Evolutionary conservation across 352 stramenopile species (phyloP).

Genomic region (Globisporangium ultimum): DNA sequence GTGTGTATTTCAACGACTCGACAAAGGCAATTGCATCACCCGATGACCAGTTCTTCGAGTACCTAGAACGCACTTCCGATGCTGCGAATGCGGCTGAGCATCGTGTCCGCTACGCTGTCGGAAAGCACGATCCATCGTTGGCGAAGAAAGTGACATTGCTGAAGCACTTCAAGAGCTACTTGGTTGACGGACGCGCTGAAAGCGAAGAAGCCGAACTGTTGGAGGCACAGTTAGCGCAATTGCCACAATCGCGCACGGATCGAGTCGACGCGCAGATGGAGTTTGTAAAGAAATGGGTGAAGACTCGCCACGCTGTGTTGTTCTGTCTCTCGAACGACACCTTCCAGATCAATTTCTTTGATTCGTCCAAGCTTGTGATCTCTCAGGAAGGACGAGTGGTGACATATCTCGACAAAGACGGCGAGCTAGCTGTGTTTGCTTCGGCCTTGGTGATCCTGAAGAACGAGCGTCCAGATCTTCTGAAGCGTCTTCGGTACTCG

Average conservation of each 20-base stretch:
- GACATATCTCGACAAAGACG: slow-evolving; percentile 87
- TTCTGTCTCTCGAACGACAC: slow-evolving; percentile 97
- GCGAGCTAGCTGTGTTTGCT: slow-evolving; percentile 48
- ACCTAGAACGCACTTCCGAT: slow-evolving; percentile 89
- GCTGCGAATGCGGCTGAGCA: slow-evolving; percentile 27
- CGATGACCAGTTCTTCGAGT: slow-evolving; percentile 90
- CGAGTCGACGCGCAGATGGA: slow-evolving; percentile 57
- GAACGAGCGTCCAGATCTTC: slow-evolving; percentile 55
- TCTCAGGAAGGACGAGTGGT: slow-evolving; percentile 86
- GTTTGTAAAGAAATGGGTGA: slow-evolving; percentile 98
- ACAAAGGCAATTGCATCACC: slow-evolving; percentile 96
- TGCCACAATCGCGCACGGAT: slow-evolving; percentile 17
- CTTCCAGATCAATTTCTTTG: slow-evolving; percentile 96
- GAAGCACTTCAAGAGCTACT: slow-evolving; percentile 97
- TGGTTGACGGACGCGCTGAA: slow-evolving; percentile 84
- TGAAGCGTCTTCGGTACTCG: slow-evolving; percentile 88
- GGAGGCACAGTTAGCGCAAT: slow-evolving; percentile 35
- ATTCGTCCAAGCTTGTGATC: slow-evolving; percentile 95
- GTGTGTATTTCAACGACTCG: slow-evolving; percentile 99
- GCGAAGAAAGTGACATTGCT: slow-evolving; percentile 98
- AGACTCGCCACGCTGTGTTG: slow-evolving; percentile 96
- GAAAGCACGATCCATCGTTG: slow-evolving; percentile 83
- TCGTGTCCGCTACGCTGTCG: slow-evolving; percentile 37
- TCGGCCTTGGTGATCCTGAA: slow-evolving; percentile 56
- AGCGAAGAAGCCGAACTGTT: slow-evolving; percentile 45